Conservation (phyloP, 305 asterid species). For the Fraxinus nigra region DNA sequence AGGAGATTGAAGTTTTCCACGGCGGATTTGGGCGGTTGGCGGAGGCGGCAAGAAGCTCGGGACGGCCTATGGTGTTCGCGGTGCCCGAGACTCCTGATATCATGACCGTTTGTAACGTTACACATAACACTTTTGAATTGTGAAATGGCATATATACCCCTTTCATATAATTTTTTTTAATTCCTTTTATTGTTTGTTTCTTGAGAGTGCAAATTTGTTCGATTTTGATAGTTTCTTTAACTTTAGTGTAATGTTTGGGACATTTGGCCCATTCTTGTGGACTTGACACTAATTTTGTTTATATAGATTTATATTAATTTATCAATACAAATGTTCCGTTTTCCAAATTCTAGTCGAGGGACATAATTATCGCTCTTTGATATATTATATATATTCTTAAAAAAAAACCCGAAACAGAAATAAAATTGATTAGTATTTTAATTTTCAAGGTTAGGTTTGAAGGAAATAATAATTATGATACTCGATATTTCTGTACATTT, state of each 20-base stretch:
- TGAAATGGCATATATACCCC: conserved; percentile 21
- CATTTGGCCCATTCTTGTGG: background rate
- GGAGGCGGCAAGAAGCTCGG: conserved; percentile 23
- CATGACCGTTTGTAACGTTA: conserved; percentile 1
- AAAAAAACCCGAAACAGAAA: too few species aligned
- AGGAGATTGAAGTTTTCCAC: conserved; percentile 8
- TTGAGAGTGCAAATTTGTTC: background rate
- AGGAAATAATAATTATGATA: background rate
- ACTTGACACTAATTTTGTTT: background rate
- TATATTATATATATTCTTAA: too few species aligned
- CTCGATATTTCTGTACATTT: background rate
- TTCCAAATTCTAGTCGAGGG: background rate
- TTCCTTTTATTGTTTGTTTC: background rate
- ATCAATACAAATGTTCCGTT: background rate
- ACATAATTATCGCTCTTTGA: too few species aligned
- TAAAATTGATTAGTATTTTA: too few species aligned
- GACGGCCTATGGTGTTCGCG: conserved; percentile 27
- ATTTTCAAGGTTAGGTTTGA: too few species aligned
- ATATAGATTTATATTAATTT: background rate
- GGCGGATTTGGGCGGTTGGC: conserved; percentile 26
- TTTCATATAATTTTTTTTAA: background rate
- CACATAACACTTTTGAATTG: background rate
- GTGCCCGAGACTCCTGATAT: conserved; percentile 24
- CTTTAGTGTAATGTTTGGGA: background rate
- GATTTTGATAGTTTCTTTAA: background rate